Evolutionary conservation across 169 alveolate species (phyloP).

Genomic region (Neospora caninum): DNA sequence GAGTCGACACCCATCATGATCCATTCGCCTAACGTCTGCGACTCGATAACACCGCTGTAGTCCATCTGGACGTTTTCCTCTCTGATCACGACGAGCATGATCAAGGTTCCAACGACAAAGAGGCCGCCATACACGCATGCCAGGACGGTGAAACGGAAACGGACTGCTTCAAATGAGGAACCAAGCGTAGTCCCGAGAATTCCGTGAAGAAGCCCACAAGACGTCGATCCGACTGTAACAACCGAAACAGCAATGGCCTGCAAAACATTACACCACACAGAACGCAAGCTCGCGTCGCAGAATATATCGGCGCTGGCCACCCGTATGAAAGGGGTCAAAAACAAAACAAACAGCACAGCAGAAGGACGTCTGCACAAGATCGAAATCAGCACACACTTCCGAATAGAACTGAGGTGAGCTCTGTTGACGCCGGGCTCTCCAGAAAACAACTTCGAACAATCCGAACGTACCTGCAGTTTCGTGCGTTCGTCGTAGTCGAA

Average conservation of each 20-base stretch:
- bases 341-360: no score
- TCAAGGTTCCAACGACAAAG: conserved; percentile 36
- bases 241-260: conserved; percentile 47
- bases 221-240: conserved; percentile 51
- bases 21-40: conserved; percentile 51
- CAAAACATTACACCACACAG: background rate
- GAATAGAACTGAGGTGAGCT: no score
- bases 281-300: background rate
- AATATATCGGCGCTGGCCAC: no score
- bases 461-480: conserved; percentile 40
- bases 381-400: no score
- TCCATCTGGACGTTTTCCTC: conserved; percentile 44
- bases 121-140: conserved; percentile 48
- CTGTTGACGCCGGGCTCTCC: background rate
- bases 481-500: conserved; percentile 65
- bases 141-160: conserved; percentile 36
- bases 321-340: no score
- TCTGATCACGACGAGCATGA: conserved; percentile 43
- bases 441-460: background rate
- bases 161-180: conserved; percentile 42
- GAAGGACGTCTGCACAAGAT: no score
- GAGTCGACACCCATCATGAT: conserved; percentile 39
- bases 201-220: conserved; percentile 57
- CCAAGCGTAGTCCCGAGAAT: conserved; percentile 49
- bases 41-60: conserved; percentile 25